These are phyloP conservation scores for Apophysomyces sp. DNA, from an alignment of 371 early-diverging fungal species.

Conservation along the genomic window DNA sequence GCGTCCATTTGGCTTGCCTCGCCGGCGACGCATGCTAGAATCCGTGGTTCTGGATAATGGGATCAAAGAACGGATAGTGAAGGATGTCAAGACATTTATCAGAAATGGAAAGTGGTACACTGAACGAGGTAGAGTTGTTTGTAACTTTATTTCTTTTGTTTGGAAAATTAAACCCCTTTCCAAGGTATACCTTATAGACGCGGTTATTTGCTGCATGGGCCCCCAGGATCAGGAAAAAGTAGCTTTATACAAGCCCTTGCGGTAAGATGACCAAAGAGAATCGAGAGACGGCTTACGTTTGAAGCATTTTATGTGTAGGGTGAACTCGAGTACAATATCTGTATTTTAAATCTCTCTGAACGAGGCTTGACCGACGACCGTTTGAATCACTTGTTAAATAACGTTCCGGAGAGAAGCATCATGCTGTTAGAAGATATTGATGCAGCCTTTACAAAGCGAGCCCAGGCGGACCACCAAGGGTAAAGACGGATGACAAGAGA, in stretches of 20 bases:
- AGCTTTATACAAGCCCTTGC: conserved; percentile 98
- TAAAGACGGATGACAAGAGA: conserved; percentile 26
- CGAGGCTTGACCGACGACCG: conserved; percentile 96
- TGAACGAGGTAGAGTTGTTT: conserved; percentile 70
- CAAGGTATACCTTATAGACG: conserved; percentile 94
- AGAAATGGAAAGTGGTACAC: conserved; percentile 92
- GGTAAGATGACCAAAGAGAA: conserved; percentile 28
- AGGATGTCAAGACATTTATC: conserved; percentile 87
- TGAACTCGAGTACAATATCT: conserved; percentile 96
- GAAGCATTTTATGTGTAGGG: conserved; percentile 45
- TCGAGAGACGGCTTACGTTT: neutral
- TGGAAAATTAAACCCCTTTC: neutral
- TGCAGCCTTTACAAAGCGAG: conserved; percentile 89
- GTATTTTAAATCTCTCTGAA: conserved; percentile 93
- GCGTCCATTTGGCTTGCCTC: conserved; percentile 95
- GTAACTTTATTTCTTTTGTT: neutral
- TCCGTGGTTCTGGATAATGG: conserved; percentile 88
- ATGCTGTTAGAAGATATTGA: conserved; percentile 99
- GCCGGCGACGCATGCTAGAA: conserved; percentile 78
- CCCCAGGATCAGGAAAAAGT: conserved; percentile 99
- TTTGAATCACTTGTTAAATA: conserved; percentile 89
- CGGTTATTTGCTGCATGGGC: conserved; percentile 98
- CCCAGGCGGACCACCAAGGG: conserved; percentile 62
- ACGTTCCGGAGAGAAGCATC: conserved; percentile 94
- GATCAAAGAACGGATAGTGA: conserved; percentile 71